A percentile compares a stretch with the other conserved stretches of the same genome.
Evolutionary conservation across 2,329 filamentous ascomycete species (phyloP).

Genomic region (Beauveria medogensis): DNA sequence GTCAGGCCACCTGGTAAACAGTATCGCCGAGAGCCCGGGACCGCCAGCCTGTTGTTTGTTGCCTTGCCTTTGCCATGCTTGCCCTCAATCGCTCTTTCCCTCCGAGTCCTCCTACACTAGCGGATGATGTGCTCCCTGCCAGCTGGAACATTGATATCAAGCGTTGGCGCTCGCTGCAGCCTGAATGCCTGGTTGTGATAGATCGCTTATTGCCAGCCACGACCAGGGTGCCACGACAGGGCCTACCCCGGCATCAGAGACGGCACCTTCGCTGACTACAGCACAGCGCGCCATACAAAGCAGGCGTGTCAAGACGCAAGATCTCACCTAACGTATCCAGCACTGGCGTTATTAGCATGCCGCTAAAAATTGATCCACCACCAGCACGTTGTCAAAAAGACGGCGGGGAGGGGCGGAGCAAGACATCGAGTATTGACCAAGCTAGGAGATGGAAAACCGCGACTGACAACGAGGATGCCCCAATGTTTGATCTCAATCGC

Average conservation of each 20-base stretch:
- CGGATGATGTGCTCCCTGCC: constrained; percentile 2
- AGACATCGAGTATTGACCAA: background rate
- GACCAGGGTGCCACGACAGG: background rate
- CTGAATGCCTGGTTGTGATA: constrained; percentile 5
- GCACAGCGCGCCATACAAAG: background rate
- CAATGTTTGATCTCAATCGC: background rate
- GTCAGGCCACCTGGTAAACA: background rate
- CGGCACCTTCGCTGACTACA: background rate
- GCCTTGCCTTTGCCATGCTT: background rate
- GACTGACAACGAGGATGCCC: background rate
- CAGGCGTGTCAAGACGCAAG: background rate
- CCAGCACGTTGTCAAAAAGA: background rate
- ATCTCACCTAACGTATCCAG: background rate
- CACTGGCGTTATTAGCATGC: background rate
- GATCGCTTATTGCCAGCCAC: constrained; percentile 7
- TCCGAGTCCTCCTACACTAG: background rate
- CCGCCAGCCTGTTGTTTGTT: background rate
- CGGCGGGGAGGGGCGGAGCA: background rate
- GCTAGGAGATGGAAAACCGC: background rate
- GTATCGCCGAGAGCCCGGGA: background rate
- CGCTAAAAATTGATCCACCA: background rate
- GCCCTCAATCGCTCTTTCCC: background rate
- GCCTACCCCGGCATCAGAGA: background rate
- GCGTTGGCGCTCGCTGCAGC: background rate
- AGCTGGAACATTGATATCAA: background rate